These are phyloP conservation scores for Solanum virginianum DNA, from an alignment of 257 asterid genomes.

Conservation along the genomic window DNA sequence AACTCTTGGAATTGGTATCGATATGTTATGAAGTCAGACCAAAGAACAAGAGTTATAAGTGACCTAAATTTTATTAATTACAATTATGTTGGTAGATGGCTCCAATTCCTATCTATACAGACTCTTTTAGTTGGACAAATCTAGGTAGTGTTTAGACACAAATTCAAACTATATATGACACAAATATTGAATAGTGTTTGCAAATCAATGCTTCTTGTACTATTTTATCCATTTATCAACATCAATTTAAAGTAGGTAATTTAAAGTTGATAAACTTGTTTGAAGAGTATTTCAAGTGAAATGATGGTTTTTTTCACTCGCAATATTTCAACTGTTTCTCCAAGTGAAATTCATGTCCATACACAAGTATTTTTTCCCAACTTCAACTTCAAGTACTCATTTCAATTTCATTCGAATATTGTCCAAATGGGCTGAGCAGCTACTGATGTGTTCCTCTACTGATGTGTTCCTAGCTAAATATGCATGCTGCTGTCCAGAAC, in stretches of 20 bases:
- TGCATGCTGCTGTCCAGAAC: neutral
- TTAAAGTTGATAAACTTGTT: neutral
- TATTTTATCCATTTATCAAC: neutral
- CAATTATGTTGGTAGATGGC: neutral
- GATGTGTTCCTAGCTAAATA: neutral
- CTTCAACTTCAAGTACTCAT: neutral
- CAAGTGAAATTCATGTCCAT: neutral
- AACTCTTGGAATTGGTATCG: neutral
- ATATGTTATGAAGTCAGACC: neutral
- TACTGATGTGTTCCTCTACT: neutral
- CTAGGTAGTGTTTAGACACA: neutral
- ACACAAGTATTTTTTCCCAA: neutral
- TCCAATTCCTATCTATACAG: neutral
- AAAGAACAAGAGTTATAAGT: neutral
- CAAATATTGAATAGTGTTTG: neutral
- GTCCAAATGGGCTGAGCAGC: neutral
- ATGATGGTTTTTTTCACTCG: neutral
- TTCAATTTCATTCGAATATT: neutral
- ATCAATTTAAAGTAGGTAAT: neutral
- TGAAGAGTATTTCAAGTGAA: neutral
- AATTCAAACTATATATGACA: neutral
- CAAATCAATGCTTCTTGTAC: neutral
- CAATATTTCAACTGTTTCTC: neutral
- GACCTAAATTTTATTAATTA: neutral
- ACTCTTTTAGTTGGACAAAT: neutral